Conservation (phyloP, 768 basidiomycete species). For the Lactarius vividus region DNA sequence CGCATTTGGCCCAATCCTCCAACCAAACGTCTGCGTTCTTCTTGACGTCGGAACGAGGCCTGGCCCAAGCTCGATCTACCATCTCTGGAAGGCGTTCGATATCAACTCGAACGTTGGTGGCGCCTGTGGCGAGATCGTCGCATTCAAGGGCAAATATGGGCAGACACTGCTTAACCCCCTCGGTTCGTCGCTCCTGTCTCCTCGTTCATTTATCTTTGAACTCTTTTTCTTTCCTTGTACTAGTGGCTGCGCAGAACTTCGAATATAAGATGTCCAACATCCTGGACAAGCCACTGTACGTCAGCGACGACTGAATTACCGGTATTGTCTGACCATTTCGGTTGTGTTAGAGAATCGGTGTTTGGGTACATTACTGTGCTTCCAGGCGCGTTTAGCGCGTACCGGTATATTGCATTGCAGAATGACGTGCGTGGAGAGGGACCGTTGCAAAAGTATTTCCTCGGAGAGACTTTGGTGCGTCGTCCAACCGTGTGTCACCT, state of each 20-base stretch:
- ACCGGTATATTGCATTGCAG: constrained; percentile 86
- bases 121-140: constrained; percentile 95
- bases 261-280: constrained; percentile 96
- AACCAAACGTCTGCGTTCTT: constrained; percentile 89
- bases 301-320: background rate
- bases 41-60: constrained; percentile 88
- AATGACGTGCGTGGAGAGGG: constrained; percentile 83
- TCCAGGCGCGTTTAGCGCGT: constrained; percentile 91
- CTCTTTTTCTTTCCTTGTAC: background rate
- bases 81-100: constrained; percentile 93
- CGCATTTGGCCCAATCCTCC: constrained; percentile 75
- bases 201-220: background rate
- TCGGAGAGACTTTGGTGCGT: constrained; percentile 87
- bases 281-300: constrained; percentile 78
- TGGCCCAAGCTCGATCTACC: constrained; percentile 85
- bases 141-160: constrained; percentile 83
- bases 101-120: constrained; percentile 89
- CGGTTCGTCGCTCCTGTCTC: constrained; percentile 28
- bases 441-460: constrained; percentile 92
- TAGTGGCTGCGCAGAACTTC: constrained; percentile 88
- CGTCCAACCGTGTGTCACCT: background rate
- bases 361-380: constrained; percentile 96
- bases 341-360: constrained; percentile 57
- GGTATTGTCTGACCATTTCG: background rate
- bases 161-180: constrained; percentile 78